Conservation (phyloP, 2,329 filamentous ascomycete species). For the Penicillium carneum region DNA sequence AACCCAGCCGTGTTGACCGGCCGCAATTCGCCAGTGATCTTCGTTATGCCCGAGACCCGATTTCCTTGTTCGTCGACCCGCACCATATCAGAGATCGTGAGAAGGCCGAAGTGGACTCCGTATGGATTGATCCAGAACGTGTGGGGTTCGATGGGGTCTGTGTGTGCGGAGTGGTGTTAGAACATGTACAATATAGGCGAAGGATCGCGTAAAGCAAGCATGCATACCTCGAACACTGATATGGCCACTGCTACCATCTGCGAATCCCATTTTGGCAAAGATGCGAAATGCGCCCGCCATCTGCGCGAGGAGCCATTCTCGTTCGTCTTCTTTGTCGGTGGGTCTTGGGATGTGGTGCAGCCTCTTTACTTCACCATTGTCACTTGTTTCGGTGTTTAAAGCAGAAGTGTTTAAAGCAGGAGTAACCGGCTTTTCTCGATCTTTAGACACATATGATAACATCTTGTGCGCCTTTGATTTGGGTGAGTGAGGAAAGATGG, state of each 20-base stretch:
- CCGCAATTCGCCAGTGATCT: constrained; percentile 8
- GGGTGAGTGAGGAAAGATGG: not conserved
- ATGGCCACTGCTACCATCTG: constrained; percentile 31
- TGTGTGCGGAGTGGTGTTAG: not conserved
- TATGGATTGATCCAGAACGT: constrained; percentile 54
- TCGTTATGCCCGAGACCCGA: constrained; percentile 51
- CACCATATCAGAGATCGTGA: constrained; percentile 58
- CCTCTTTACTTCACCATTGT: not conserved
- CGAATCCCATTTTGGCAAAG: constrained; percentile 33
- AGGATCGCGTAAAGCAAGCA: not conserved
- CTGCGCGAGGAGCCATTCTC: constrained; percentile 25
- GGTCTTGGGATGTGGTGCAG: not conserved
- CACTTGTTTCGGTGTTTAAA: not conserved
- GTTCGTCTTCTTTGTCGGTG: not conserved
- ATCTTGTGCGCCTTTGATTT: not conserved
- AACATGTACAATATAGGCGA: too few species aligned
- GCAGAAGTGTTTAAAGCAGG: not conserved
- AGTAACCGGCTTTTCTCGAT: not conserved
- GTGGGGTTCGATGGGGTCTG: constrained; percentile 29
- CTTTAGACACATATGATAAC: not conserved
- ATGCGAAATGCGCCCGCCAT: constrained; percentile 35
- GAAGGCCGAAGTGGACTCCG: constrained; percentile 52
- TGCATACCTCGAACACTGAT: constrained; percentile 27
- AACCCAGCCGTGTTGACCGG: constrained; percentile 57
- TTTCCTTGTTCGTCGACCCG: constrained; percentile 54